Conservation (phyloP, 208 protist species). For the Angomonas desouzai region DNA sequence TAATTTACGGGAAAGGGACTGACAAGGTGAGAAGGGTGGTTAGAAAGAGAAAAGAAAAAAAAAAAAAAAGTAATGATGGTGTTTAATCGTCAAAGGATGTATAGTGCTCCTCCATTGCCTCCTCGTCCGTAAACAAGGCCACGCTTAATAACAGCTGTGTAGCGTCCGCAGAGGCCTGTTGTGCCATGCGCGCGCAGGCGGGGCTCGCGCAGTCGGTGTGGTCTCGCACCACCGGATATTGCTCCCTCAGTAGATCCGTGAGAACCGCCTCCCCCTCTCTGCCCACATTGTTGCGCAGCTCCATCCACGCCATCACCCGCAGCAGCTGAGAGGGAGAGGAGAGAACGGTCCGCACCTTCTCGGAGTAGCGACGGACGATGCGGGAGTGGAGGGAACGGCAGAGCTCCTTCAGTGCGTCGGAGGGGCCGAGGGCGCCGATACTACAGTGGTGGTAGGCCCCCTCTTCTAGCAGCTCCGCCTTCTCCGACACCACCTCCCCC, state of each 20-base stretch:
- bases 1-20: neutral
- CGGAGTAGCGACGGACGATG: neutral
- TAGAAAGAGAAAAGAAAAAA: conserved; percentile 11
- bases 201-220: conserved; percentile 14
- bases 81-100: neutral
- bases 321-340: conserved; percentile 20
- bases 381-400: neutral
- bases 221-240: neutral
- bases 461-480: neutral
- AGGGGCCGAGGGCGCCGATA: conserved; percentile 20
- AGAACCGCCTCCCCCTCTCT: neutral
- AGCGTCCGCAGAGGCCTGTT: conserved; percentile 38
- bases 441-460: conserved; percentile 13
- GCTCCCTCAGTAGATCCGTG: neutral
- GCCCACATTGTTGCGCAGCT: conserved; percentile 38
- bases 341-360: neutral
- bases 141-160: conserved; percentile 51
- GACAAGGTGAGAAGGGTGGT: neutral
- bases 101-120: conserved; percentile 12
- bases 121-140: conserved; percentile 47
- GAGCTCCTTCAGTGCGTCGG: conserved; percentile 12
- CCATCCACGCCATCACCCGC: conserved; percentile 66
- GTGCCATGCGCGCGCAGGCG: conserved; percentile 32
- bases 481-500: neutral
- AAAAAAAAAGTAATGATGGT: conserved; percentile 6